Base-by-base conservation (phyloP, 2,329 filamentous ascomycete genomes). In the Tricladium varicosporioides region DNA sequence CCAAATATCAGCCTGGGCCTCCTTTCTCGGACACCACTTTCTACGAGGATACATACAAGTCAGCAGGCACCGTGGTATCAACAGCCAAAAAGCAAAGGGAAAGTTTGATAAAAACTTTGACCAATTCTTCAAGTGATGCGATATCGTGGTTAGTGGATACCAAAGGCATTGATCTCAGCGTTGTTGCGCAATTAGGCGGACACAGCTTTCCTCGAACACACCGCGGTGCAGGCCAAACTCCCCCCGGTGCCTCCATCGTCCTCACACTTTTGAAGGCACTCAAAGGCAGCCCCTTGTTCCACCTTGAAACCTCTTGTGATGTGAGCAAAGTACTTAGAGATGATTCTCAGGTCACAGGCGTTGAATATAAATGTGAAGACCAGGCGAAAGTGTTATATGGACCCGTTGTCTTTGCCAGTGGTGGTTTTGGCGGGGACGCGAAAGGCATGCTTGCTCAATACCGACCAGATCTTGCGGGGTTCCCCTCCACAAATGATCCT, bases 401-500 rank as follows among this genome's bases (percentile, higher is more conserved):
- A 0, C 78, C 81, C 0, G 82, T 87, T 0, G 73, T 88, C 5
- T 84, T 87, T 56, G 79, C 84, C 0, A 75, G 76, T 0, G 85
- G 85, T 5, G 84, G 85, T 0, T 88, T 88, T 57, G 84, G 78
- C 0, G 84, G 85, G 10, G 85, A 87, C 65, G 76, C 81, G 2
- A 68, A 76, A 18, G 84, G 84, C 0, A 66, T 86, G 42, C 68
- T 87, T 1, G 76, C 78, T 1, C 68, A 74, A 45, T 80, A 86
- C 67, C 76, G 84, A 0, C 83, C 83, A 0, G 84, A 87, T 63
- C 74, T 87, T 0, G 74, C 74, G 2, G 80, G 81, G 0, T 76
- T 84, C 8, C 84, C 85, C 0, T 86, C 84, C 0, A 87, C 85
- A 1, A 87, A 87, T 61, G 83, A 87, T 11, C 76, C 80, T 1